A percentile compares a stretch with the other conserved stretches of the same genome.
phyloP scores from a whole-genome alignment of 495 filamentous ascomycete species.

The Mytilinidion resinicola region DNA sequence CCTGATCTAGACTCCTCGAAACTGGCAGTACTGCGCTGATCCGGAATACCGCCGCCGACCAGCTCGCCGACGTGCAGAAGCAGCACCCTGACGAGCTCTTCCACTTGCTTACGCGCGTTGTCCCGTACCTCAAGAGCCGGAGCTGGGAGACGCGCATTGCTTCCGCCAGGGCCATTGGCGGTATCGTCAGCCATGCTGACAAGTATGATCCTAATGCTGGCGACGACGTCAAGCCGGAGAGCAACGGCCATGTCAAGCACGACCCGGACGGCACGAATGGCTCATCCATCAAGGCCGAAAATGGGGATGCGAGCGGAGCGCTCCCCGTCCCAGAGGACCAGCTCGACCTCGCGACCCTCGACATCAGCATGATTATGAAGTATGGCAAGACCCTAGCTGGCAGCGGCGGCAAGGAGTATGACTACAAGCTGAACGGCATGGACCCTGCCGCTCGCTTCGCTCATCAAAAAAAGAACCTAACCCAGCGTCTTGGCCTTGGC shows the following conservation, averaged over 20 bases:
- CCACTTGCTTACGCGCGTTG: slow-evolving; percentile 89
- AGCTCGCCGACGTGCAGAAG: slow-evolving; percentile 95
- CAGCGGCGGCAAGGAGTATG: slow-evolving; percentile 74
- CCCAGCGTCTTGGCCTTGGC: slow-evolving; percentile 70
- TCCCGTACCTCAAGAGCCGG: slow-evolving; percentile 85
- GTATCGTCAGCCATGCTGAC: slow-evolving; percentile 84
- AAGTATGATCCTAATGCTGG: slow-evolving; percentile 79
- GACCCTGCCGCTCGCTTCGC: slow-evolving; percentile 74
- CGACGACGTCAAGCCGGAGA: slow-evolving; percentile 38
- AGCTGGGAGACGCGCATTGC: slow-evolving; percentile 94
- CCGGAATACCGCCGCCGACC: slow-evolving; percentile 90
- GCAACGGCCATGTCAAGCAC: slow-evolving; percentile 18
- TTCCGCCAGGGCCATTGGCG: slow-evolving; percentile 83
- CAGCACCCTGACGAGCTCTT: slow-evolving; percentile 95
- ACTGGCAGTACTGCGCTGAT: slow-evolving; percentile 92
- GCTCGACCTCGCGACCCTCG: slow-evolving; percentile 67
- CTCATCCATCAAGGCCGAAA: slow-evolving; percentile 32
- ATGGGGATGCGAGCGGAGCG: slow-evolving; percentile 25
- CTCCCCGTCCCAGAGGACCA: slow-evolving; percentile 46
- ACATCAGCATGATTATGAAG: slow-evolving; percentile 70
- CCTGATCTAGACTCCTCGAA: slow-evolving; percentile 68
- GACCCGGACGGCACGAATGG: slow-evolving; percentile 9
- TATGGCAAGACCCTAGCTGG: slow-evolving; percentile 76
- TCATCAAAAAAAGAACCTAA: slow-evolving; percentile 84
- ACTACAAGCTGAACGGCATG: slow-evolving; percentile 71